Evolutionary conservation across 2,329 filamentous ascomycete genomes (phyloP).

Genomic region (Ampelomyces quisqualis): DNA sequence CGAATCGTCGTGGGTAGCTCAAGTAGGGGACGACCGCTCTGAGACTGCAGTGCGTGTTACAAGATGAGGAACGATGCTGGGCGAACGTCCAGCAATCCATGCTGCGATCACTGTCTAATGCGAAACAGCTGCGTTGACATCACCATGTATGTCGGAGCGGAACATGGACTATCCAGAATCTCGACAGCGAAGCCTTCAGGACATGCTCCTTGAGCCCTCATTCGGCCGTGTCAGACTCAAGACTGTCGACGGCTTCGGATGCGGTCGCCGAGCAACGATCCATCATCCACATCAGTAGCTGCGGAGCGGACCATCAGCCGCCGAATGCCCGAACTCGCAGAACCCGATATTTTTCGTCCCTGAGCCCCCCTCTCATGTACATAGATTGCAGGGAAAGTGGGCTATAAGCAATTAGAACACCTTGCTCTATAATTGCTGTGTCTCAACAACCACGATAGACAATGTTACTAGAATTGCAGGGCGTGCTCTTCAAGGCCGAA

Average conservation of each 20-base stretch:
- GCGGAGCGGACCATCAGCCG: conserved; percentile 20
- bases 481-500: no score
- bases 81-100: background rate
- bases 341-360: conserved; percentile 25
- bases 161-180: conserved; percentile 2
- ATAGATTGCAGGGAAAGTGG: no score
- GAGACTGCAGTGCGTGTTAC: background rate
- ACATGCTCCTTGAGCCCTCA: background rate
- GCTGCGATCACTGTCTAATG: background rate
- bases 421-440: no score
- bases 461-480: no score
- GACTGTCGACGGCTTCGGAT: conserved; percentile 10
- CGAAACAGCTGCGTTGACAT: conserved; percentile 7
- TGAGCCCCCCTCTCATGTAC: no score
- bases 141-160: conserved; percentile 2
- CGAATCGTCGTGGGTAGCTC: background rate
- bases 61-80: background rate
- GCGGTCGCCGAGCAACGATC: no score
- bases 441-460: no score
- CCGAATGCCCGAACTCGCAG: conserved; percentile 21
- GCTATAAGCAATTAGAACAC: no score
- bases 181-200: background rate
- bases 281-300: no score
- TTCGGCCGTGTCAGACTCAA: background rate
- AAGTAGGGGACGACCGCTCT: conserved; percentile 3